Evolutionary conservation across 2,329 filamentous ascomycete genomes (phyloP).

Genomic region (Balansia obtecta): DNA sequence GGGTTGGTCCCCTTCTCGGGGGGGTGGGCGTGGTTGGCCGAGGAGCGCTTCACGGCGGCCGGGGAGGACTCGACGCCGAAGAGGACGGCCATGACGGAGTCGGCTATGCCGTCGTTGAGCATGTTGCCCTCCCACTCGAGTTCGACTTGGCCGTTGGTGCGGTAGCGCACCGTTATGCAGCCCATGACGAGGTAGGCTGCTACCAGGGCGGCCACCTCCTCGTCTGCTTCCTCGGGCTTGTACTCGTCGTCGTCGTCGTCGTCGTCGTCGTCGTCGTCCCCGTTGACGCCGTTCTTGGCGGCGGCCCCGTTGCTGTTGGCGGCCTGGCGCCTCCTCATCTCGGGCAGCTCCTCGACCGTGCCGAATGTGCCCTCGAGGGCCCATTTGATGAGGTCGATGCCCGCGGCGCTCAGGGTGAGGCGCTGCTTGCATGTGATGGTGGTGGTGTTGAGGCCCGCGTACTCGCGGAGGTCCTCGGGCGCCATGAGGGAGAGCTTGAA

Average conservation of each 20-base stretch:
- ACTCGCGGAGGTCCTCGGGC: constrained; percentile 88
- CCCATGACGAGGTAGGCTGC: constrained; percentile 71
- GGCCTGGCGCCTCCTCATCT: constrained; percentile 31
- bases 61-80: constrained; percentile 88
- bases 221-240: constrained; percentile 45
- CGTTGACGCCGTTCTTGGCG: constrained; percentile 20
- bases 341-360: constrained; percentile 57
- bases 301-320: constrained; percentile 15
- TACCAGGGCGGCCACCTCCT: constrained; percentile 44
- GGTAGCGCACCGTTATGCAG: constrained; percentile 71
- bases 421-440: constrained; percentile 89
- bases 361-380: constrained; percentile 91
- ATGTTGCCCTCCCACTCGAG: constrained; percentile 97
- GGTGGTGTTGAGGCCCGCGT: constrained; percentile 91
- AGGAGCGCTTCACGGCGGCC: constrained; percentile 71
- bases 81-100: constrained; percentile 86
- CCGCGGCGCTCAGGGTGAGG: constrained; percentile 75
- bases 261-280: constrained; percentile 11
- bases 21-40: constrained; percentile 17
- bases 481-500: constrained; percentile 97
- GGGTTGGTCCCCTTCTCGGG: constrained; percentile 45
- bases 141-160: constrained; percentile 66
- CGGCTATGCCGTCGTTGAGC: constrained; percentile 95
- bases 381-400: constrained; percentile 86
- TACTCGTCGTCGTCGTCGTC: constrained; percentile 23